Percentiles rank a stretch among this genome's conserved stretches.
These are phyloP conservation scores for Dissophora ornata DNA, from an alignment of 192 early-diverging fungal genomes.

Conservation along the genomic window DNA sequence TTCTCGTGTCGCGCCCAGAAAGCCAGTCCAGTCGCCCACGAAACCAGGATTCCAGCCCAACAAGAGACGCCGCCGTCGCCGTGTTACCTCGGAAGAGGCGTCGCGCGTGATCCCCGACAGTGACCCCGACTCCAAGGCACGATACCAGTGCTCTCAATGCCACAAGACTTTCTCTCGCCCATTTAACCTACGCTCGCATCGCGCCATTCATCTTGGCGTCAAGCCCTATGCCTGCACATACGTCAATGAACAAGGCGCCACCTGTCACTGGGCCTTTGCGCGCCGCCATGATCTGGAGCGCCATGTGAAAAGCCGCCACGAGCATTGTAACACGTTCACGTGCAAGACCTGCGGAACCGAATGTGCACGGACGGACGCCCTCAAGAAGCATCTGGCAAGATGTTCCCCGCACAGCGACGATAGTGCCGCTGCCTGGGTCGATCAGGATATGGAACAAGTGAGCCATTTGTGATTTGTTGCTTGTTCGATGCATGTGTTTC, in stretches of 20 bases:
- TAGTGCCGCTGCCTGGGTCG: background rate
- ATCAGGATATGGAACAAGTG: constrained; percentile 46
- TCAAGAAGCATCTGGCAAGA: constrained; percentile 37
- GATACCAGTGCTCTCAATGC: constrained; percentile 50
- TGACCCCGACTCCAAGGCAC: constrained; percentile 31
- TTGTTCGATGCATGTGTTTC: constrained; percentile 30
- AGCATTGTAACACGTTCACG: constrained; percentile 1
- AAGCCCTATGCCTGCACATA: constrained; percentile 67
- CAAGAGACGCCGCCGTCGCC: constrained; percentile 33
- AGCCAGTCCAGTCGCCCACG: constrained; percentile 43
- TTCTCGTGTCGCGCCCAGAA: constrained; percentile 33
- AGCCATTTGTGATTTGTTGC: constrained; percentile 52
- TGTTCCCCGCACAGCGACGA: background rate
- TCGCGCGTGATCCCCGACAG: constrained; percentile 29
- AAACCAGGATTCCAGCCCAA: constrained; percentile 45
- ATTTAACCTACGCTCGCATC: constrained; percentile 80
- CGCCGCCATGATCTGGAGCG: constrained; percentile 90
- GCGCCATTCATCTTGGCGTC: constrained; percentile 68
- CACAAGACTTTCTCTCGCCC: constrained; percentile 71
- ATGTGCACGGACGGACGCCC: constrained; percentile 33
- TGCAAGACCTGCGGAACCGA: constrained; percentile 41
- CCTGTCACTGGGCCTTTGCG: constrained; percentile 80
- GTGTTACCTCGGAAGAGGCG: constrained; percentile 44
- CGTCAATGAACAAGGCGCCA: constrained; percentile 10
- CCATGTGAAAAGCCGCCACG: constrained; percentile 57